Conservation (phyloP, 108 stramenopile genomes). For the Aurantiochytrium sp. region DNA sequence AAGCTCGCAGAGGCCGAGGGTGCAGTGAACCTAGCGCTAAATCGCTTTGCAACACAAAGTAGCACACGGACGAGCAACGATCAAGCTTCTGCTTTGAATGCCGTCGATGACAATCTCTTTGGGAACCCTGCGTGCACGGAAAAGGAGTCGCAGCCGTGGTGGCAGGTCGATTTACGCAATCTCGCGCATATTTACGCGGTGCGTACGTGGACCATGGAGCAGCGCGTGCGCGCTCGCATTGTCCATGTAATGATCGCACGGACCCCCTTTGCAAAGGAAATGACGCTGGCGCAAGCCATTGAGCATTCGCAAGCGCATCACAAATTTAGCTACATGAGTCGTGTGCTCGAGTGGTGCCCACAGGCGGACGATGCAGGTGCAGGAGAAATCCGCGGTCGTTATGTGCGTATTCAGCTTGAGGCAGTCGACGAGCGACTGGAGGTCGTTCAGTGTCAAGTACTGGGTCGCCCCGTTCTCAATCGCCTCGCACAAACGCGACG, state of each 20-base stretch:
- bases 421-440: not conserved
- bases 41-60: not conserved
- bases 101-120: conserved; percentile 6
- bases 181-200: not conserved
- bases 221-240: not conserved
- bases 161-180: not conserved
- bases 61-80: not conserved
- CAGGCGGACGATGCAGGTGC: no score
- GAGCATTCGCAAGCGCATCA: not conserved
- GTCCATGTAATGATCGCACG: not conserved
- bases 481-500: not conserved
- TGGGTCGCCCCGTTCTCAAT: not conserved
- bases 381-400: not conserved
- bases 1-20: not conserved
- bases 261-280: not conserved
- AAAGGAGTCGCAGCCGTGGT: not conserved
- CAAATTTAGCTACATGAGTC: not conserved
- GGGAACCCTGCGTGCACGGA: not conserved
- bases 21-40: not conserved
- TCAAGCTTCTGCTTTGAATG: not conserved
- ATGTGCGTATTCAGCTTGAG: not conserved
- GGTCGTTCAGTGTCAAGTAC: not conserved
- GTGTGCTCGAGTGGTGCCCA: not conserved
- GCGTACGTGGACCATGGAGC: not conserved
- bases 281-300: not conserved